Percentiles rank a stretch among this genome's conserved stretches.
Evolutionary conservation across 2,329 filamentous ascomycete genomes (phyloP).

Genomic region (Sporothrix dimorphospora): DNA sequence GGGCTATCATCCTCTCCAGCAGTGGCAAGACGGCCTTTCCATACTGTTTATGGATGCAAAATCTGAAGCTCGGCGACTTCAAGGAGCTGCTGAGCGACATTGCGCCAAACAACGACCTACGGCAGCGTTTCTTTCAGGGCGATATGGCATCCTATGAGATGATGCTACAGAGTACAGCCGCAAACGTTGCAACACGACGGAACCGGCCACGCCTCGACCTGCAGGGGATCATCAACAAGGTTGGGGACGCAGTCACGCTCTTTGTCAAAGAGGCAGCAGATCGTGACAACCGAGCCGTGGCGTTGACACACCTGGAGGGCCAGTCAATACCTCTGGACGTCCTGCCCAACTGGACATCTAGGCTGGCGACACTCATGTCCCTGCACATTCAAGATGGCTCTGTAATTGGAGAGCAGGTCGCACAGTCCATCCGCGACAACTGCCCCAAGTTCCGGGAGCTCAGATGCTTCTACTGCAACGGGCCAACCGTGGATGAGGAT

Average conservation of each 20-base stretch:
- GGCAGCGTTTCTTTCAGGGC: conserved; percentile 46
- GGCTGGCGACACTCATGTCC: conserved; percentile 59
- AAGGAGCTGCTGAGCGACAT: conserved; percentile 61
- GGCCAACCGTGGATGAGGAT: conserved; percentile 56
- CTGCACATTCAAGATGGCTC: conserved; percentile 65
- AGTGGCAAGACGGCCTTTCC: conserved; percentile 65
- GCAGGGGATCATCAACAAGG: conserved; percentile 49
- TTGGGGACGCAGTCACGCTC: conserved; percentile 60
- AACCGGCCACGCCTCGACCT: conserved; percentile 40
- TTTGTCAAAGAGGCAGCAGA: conserved; percentile 48
- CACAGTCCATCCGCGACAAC: conserved; percentile 56
- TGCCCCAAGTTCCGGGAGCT: conserved; percentile 66
- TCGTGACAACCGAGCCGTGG: conserved; percentile 49
- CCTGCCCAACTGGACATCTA: conserved; percentile 62
- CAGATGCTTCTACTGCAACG: conserved; percentile 54
- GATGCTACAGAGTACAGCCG: conserved; percentile 31
- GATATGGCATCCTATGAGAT: conserved; percentile 45
- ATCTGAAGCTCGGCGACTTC: conserved; percentile 66
- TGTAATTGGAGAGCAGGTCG: conserved; percentile 58
- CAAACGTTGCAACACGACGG: conserved; percentile 31
- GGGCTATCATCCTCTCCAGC: conserved; percentile 68
- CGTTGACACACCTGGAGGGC: conserved; percentile 62
- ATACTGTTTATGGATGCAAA: conserved; percentile 69
- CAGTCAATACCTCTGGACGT: conserved; percentile 52
- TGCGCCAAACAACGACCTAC: conserved; percentile 36